Base-by-base conservation (phyloP, 257 asterid species). In the Fraxinus excelsior region DNA sequence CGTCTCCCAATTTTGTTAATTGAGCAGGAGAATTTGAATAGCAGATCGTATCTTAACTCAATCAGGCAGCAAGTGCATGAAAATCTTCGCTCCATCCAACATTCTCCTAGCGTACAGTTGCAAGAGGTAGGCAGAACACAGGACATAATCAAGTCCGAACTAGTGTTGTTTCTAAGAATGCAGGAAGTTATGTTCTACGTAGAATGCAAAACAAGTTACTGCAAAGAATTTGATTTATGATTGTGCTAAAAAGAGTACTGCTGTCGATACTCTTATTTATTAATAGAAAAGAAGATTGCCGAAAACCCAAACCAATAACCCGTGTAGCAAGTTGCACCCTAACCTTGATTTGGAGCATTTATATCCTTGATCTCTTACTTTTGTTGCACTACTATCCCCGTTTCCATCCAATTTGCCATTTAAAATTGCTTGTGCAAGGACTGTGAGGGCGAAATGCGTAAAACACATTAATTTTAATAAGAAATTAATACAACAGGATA, bases 101-200 rank as follows among this genome's bases (percentile, higher is more conserved):
- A 93, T 86, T 98, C 99, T 82, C 98, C 99, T 40, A 86, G 98
- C 51, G 98, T 96, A 70, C 99, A 96, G 85, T 88, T 93, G 98
- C 99, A 96, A 19, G 98, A 96, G 98, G 99, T 89, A 85, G 78
- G 82, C 78, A 66, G 58, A 44, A 31, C 72, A 42, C 40, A 73
- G 28, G 51, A 70, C 44, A 13, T 68, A 34, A 80, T 81, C 78
- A 14, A 9, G 29, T 62, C 79, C 74, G 29, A 53, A 62, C 60
- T 28, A 51, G 32, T 38, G 35, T 72, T 75, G 46, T 58, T 7
- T 31, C 76, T 58, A 42, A 19, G 73, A 38, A 32, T 70, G 46
- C 12, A 38, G 72, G 68, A 51, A 37, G 26, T 70, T 67, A 32
- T 35, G 10, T 72, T 78, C 64, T 72, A 0, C 67, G 68, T 44